Conservation (phyloP, 257 asterid genomes). For the Cordia subcordata region DNA sequence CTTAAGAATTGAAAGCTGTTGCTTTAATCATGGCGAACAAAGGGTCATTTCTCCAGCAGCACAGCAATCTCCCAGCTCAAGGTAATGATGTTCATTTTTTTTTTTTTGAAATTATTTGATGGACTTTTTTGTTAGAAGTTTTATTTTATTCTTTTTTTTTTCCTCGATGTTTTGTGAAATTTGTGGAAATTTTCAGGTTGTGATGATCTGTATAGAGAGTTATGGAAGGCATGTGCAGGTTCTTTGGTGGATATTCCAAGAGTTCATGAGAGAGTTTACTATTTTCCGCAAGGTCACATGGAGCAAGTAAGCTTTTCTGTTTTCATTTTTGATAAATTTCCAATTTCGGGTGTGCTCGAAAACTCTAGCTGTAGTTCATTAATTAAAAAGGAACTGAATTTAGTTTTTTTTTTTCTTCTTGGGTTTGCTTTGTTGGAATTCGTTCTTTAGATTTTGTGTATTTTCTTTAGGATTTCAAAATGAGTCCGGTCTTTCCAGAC, state of each 20-base stretch:
- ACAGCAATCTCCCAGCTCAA: conserved; percentile 14
- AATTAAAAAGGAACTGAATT: too few species aligned
- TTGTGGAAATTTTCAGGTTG: conserved; percentile 11
- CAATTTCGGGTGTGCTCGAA: neutral
- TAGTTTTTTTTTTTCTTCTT: too few species aligned
- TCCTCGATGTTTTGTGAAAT: neutral
- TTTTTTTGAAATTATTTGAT: neutral
- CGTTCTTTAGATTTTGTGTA: neutral
- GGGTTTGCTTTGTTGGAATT: too few species aligned
- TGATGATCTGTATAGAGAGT: conserved; percentile 49
- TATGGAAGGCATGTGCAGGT: conserved; percentile 86
- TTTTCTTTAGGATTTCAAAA: too few species aligned
- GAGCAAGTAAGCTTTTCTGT: conserved; percentile 52
- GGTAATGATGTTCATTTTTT: conserved; percentile 17
- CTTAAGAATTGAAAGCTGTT: neutral
- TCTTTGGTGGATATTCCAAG: conserved; percentile 75
- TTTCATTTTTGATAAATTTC: neutral
- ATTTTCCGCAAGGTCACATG: conserved; percentile 85
- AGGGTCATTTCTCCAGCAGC: conserved; percentile 27
- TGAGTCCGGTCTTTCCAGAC: too few species aligned
- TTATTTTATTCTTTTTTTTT: neutral
- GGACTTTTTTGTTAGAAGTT: neutral
- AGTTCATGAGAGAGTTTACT: conserved; percentile 49
- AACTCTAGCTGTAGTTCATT: neutral
- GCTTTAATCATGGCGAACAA: conserved; percentile 29